These are phyloP conservation scores for Acanthamoeba lenticulata DNA, from an alignment of 208 protist genomes.

Conservation along the genomic window DNA sequence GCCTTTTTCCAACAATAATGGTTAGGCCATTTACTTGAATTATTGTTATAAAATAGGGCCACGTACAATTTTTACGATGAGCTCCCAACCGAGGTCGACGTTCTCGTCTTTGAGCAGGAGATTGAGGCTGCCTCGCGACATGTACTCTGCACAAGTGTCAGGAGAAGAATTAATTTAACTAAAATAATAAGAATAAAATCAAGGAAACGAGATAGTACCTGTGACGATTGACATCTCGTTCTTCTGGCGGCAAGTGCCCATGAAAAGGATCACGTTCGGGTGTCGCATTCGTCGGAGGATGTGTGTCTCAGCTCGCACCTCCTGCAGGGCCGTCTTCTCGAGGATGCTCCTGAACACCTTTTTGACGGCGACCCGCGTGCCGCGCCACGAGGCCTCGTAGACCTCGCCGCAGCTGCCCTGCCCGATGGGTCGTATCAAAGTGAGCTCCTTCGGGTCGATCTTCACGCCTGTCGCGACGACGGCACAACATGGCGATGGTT, in stretches of 20 bases:
- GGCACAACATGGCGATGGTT: neutral
- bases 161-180: neutral
- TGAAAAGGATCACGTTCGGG: constrained; percentile 56
- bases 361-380: constrained; percentile 55
- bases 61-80: constrained; percentile 64
- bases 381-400: constrained; percentile 12
- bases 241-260: constrained; percentile 22
- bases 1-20: constrained; percentile 51
- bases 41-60: neutral
- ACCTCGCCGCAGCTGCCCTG: constrained; percentile 49
- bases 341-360: constrained; percentile 7
- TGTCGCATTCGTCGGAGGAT: constrained; percentile 1
- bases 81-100: constrained; percentile 30
- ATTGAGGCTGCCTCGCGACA: neutral
- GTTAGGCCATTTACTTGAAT: neutral
- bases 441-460: neutral
- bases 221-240: constrained; percentile 17
- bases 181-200: neutral
- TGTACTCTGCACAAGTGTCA: neutral
- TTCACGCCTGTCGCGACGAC: neutral
- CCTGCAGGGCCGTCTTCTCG: neutral
- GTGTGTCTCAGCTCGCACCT: constrained; percentile 40
- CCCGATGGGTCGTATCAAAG: neutral
- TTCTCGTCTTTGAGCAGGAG: neutral
- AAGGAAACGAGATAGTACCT: neutral